Evolutionary conservation across 2,329 filamentous ascomycete genomes (phyloP), one percentile per base, ranked within the genome.

Genomic region (Zasmidium angulare): DNA sequence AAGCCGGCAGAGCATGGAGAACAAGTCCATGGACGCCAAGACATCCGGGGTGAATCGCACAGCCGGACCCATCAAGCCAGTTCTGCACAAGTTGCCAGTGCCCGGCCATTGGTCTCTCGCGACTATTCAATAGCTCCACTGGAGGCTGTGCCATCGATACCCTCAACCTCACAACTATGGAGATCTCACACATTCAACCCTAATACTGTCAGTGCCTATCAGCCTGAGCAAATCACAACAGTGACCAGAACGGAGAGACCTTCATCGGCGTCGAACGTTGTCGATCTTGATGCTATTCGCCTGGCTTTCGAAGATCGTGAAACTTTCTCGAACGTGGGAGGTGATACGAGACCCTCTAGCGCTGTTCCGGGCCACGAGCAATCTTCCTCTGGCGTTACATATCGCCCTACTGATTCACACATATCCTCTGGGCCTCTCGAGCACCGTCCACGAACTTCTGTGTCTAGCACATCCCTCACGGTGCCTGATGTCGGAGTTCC

Each of bases 171-270:
- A 9, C 55, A 51, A 23, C 50, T 47, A 31, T 56, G 47, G 48
- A 49, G 48, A 29, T 51, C 48, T 23, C 31, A 19, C 49, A 66
- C 58, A 23, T 53, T 47, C 21, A 59, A 64, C 12, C 61, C 58
- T 3, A 65, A 61, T 31, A 64, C 60, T 4, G 46, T 50, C 3
- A 9, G n/a, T 19, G n/a, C 36, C n/a, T 43, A 43, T 17, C 22
- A 62, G 24, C n/a, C 49, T 47, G 19, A 24, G 24, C 46, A 66
- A 61, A 14, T 58, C 62, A 19, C 62, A 26, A 26, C 43, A 2
- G 48, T 51, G 23, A 26, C 43, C 10, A 31, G 17, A 7, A 7
- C n/a, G 14, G 57, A 59, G 46, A n/a, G 62, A 22, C 62, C 62
- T 6, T 59, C 55, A 1, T 64, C 62, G 6, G 50, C 46, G 14